Base-by-base conservation (phyloP, 257 asterid genomes). In the Nicotiana noctiflora region DNA sequence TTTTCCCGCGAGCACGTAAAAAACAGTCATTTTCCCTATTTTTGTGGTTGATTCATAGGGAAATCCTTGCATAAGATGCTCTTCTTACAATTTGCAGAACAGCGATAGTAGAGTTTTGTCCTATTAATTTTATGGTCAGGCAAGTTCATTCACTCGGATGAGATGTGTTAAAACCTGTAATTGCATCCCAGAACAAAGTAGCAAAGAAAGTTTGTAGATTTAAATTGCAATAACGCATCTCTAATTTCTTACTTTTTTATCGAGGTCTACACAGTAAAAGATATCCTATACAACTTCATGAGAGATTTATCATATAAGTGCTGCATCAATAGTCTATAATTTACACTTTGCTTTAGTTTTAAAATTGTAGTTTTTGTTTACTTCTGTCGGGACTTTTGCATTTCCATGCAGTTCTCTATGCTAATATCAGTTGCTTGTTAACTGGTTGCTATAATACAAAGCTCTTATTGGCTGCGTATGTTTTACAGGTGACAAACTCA, bases 401-500 rank as follows among this genome's bases (percentile, higher is more conserved):
- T 51, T 51, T 11, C 55, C 55, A 51, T 40, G 55, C 55, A 12
- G 55, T 51, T 51, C 12, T 51, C 55, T 51, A 51, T 51, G 55
- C 4, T 51, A 12, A 51, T 51, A 51, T 11, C 55, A 13, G 18
- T 51, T 51, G 14, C 55, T 51, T 12, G 17, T 51, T 13, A 51
- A 51, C 15, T 51, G 55, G 12, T 12, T 51, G 17, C 55, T 51
- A 51, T 51, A 51, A 13, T 13, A 4, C 55, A 51, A 12, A 49
- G 61, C 34, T 74, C 86, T 86, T 81, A 90, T 79, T 37, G 32
- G 78, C 74, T 84, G 84, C 80, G 84, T 23, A 77, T 80, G 67
- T 77, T 68, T 88, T 88, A 70, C 97, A 95, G 99, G 86, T 68
- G 78, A 82, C 86, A 65, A 85, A 77, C 82, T 80, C 94, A 64